Conservation (phyloP, 179 eudicot species). For the Beta corolliflora region DNA sequence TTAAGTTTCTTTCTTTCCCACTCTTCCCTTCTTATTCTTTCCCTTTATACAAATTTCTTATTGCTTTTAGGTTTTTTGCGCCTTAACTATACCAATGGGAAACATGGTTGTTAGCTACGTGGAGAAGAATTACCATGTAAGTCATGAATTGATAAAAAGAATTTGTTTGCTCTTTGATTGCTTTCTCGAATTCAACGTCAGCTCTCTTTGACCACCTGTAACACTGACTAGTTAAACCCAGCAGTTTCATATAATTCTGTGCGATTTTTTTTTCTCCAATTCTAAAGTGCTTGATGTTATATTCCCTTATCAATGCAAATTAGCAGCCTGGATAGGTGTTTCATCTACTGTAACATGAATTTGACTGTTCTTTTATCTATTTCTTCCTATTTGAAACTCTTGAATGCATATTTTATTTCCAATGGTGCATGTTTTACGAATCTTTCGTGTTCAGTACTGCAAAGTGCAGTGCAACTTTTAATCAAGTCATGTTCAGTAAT, state of each 20-base stretch:
- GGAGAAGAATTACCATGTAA: conserved; percentile 63
- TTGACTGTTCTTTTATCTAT: neutral
- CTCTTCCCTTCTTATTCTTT: neutral
- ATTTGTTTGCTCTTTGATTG: neutral
- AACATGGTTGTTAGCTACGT: conserved; percentile 49
- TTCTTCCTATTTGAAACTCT: neutral
- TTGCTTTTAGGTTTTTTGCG: conserved; percentile 56
- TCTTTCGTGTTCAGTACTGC: neutral
- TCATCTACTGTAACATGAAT: neutral
- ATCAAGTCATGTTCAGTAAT: neutral
- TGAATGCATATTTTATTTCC: neutral
- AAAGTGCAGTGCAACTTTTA: neutral
- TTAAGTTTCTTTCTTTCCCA: neutral
- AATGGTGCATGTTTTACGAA: neutral
- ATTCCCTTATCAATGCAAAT: neutral
- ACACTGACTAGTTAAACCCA: neutral
- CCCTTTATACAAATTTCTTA: neutral
- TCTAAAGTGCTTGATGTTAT: neutral
- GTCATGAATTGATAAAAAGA: conserved; percentile 17
- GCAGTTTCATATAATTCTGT: neutral
- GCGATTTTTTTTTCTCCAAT: neutral
- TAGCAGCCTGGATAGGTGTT: neutral
- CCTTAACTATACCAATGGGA: conserved; percentile 70
- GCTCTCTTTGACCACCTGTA: neutral
- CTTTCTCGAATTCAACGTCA: neutral